Percentiles rank a stretch among this genome's conserved stretches.
These are phyloP conservation scores for Crithidia acanthocephali DNA, from an alignment of 208 protist genomes.

Conservation along the genomic window DNA sequence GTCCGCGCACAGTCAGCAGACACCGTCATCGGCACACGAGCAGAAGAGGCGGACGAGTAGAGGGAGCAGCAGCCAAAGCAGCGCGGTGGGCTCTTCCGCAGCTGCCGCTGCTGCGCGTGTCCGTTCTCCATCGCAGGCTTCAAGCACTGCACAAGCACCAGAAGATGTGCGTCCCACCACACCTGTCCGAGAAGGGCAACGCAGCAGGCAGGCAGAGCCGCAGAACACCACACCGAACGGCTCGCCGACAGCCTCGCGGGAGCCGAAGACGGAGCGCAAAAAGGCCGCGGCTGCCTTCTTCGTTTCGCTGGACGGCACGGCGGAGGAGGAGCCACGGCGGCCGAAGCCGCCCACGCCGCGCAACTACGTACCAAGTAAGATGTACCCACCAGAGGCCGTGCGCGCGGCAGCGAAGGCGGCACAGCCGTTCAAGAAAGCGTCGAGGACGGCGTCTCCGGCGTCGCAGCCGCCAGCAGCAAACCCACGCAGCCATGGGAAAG, in stretches of 20 bases:
- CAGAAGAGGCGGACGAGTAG: not conserved
- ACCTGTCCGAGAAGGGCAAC: not conserved
- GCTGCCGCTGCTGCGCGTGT: not conserved
- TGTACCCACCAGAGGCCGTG: conserved; percentile 1
- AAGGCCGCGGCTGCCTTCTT: conserved; percentile 59
- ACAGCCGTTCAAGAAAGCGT: not conserved
- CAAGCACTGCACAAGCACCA: not conserved
- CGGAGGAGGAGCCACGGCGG: conserved; percentile 51
- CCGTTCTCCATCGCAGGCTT: not conserved
- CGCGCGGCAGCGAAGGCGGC: conserved; percentile 3
- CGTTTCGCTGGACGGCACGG: conserved; percentile 48
- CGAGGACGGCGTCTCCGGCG: not conserved
- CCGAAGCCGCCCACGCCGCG: conserved; percentile 78
- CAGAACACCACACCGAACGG: conserved; percentile 1
- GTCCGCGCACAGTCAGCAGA: not conserved
- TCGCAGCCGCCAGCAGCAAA: not conserved
- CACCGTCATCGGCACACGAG: not conserved
- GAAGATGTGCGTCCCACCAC: not conserved
- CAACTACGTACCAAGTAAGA: conserved; percentile 64
- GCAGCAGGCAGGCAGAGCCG: not conserved
- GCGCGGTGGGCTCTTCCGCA: not conserved
- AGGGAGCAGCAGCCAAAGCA: not conserved
- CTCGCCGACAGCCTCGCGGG: conserved; percentile 9
- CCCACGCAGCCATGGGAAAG: not conserved
- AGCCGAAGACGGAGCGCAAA: conserved; percentile 81